Percentiles rank a stretch among this genome's conserved stretches.
Evolutionary conservation across 441 rosid species (phyloP).

Genomic region (Pelargonium fulgidum): DNA sequence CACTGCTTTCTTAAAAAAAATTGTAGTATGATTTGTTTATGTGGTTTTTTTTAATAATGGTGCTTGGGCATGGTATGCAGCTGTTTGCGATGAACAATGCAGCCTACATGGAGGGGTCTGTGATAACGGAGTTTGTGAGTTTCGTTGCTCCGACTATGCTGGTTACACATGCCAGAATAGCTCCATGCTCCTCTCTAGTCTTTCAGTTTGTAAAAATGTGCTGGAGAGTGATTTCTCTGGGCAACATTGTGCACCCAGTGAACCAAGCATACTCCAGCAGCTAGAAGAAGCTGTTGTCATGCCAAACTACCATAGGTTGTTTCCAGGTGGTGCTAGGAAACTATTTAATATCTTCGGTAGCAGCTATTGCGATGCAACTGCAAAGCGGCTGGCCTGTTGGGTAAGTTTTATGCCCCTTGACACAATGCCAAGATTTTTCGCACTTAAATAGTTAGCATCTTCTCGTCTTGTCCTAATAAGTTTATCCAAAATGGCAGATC

Average conservation of each 20-base stretch:
- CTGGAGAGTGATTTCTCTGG: conserved; percentile 65
- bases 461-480: neutral
- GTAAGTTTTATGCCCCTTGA: conserved; percentile 30
- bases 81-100: conserved; percentile 93
- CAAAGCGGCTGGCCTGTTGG: conserved; percentile 94
- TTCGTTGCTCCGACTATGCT: conserved; percentile 98
- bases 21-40: neutral
- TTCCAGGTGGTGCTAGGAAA: conserved; percentile 84
- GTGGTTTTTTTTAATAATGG: neutral
- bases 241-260: conserved; percentile 93
- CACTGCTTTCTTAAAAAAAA: neutral
- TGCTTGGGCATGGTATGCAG: conserved; percentile 37
- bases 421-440: neutral
- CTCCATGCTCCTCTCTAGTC: conserved; percentile 66
- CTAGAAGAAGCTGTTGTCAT: conserved; percentile 94
- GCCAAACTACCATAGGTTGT: conserved; percentile 86
- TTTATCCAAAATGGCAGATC: conserved; percentile 41
- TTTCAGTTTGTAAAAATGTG: conserved; percentile 77
- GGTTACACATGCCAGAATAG: conserved; percentile 97
- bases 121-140: conserved; percentile 96
- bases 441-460: neutral
- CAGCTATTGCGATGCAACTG: conserved; percentile 80
- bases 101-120: conserved; percentile 98
- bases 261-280: conserved; percentile 81
- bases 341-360: conserved; percentile 69